These are phyloP conservation scores for Hydrangea macrophylla DNA, from an alignment of 148 eudicot species.

Conservation along the genomic window DNA sequence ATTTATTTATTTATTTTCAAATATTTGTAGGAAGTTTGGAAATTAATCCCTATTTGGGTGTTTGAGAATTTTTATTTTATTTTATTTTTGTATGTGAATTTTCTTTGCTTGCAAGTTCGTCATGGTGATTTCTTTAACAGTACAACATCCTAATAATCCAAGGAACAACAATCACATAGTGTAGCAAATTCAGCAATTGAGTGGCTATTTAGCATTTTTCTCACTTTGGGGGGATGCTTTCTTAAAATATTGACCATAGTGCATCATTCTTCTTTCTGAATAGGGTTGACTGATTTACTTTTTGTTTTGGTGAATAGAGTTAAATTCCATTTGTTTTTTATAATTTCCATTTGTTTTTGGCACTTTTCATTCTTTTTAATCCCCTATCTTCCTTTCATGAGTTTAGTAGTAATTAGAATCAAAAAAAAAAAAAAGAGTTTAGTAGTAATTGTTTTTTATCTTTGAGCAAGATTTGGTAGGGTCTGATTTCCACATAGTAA, in stretches of 20 bases:
- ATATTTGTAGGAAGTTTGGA: not conserved
- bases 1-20: not conserved
- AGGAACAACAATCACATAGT: not conserved
- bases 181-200: not conserved
- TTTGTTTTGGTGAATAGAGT: not conserved
- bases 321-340: not conserved
- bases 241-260: not conserved
- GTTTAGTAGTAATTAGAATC: too few species aligned
- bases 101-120: constrained; percentile 5
- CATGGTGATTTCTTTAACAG: constrained; percentile 2
- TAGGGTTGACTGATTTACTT: not conserved
- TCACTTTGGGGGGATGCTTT: not conserved
- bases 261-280: not conserved
- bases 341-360: not conserved
- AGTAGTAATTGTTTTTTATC: not conserved
- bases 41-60: not conserved
- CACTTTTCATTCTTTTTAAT: not conserved
- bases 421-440: too few species aligned
- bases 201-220: not conserved
- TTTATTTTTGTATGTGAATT: constrained; percentile 1
- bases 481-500: not conserved
- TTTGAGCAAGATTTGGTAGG: not conserved
- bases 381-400: not conserved
- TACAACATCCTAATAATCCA: not conserved
- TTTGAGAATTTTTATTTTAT: not conserved